phyloP scores from a whole-genome alignment of 805 yeast genomes.

The Candida koratica region DNA sequence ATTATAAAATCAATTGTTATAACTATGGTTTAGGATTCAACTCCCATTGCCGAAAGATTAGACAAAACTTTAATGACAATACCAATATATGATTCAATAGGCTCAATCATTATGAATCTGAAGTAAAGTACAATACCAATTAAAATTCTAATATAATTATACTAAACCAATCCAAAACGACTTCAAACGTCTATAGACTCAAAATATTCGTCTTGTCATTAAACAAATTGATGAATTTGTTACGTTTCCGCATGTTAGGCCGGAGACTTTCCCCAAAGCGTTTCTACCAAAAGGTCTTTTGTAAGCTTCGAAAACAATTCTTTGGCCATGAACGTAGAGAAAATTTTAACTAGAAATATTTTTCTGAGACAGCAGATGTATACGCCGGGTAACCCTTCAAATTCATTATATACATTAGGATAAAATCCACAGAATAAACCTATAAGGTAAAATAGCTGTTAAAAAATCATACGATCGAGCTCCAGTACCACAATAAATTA shows the following conservation, averaged over 20 bases:
- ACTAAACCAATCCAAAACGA: slow-evolving; percentile 3
- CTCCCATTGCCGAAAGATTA: slow-evolving; percentile 58
- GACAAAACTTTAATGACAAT: not conserved
- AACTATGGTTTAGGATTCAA: slow-evolving; percentile 64
- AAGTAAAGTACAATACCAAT: slow-evolving; percentile 3
- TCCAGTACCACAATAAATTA: slow-evolving; percentile 42
- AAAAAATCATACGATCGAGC: slow-evolving; percentile 37
- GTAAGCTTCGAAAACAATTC: slow-evolving; percentile 79
- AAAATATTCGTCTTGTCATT: slow-evolving; percentile 3
- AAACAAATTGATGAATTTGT: slow-evolving; percentile 29
- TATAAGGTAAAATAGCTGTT: slow-evolving; percentile 26
- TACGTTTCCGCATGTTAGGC: slow-evolving; percentile 69
- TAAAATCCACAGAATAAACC: slow-evolving; percentile 8
- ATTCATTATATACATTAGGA: slow-evolving; percentile 2
- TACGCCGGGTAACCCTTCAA: not conserved
- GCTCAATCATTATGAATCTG: slow-evolving; percentile 10
- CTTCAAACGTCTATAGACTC: not conserved
- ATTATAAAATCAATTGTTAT: slow-evolving; percentile 55
- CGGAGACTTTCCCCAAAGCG: slow-evolving; percentile 91
- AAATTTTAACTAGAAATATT: too few relatives aligned
- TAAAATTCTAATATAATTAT: slow-evolving; percentile 2
- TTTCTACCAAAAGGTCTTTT: slow-evolving; percentile 31
- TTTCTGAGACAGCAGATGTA: too few relatives aligned
- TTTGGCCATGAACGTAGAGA: slow-evolving; percentile 58
- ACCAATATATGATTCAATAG: slow-evolving; percentile 5